phyloP scores from a whole-genome alignment of 192 early-diverging fungal species.

The Thamnidium elegans region DNA sequence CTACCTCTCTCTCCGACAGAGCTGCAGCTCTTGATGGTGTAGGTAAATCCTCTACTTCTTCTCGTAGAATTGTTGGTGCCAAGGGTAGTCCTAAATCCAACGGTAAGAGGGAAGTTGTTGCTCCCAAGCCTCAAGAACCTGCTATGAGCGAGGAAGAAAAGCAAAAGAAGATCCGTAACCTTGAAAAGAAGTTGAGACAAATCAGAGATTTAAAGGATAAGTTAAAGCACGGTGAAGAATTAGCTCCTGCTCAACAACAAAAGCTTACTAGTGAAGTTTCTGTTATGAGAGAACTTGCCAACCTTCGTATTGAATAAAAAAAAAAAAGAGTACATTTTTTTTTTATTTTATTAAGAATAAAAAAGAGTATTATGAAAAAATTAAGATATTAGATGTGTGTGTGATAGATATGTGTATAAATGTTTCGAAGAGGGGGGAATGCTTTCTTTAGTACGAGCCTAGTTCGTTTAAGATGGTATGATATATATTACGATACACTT shows the following conservation, averaged over 20 bases:
- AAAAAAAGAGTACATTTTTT: not conserved
- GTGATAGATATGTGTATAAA: not conserved
- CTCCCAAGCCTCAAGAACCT: constrained; percentile 15
- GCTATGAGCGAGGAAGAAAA: constrained; percentile 51
- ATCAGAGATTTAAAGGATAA: constrained; percentile 84
- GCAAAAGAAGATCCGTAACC: constrained; percentile 82
- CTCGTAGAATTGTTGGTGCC: constrained; percentile 17
- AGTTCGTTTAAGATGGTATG: constrained; percentile 18
- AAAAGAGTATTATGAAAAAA: not conserved
- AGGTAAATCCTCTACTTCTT: constrained; percentile 3
- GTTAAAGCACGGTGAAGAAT: constrained; percentile 67
- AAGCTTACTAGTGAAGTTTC: constrained; percentile 63
- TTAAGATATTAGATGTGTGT: not conserved
- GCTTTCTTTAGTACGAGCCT: not conserved
- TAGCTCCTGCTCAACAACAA: constrained; percentile 81
- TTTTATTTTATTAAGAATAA: not conserved
- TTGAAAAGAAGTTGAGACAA: constrained; percentile 91
- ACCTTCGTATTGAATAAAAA: constrained; percentile 4
- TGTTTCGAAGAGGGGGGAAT: no score
- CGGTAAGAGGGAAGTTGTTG: constrained; percentile 43
- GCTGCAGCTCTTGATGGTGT: constrained; percentile 13
- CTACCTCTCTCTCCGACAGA: constrained; percentile 32
- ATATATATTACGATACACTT: constrained; percentile 12
- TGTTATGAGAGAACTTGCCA: constrained; percentile 55
- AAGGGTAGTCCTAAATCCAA: constrained; percentile 7